A percentile compares a stretch with the other conserved stretches of the same genome.
phyloP scores from a whole-genome alignment of 2,329 filamentous ascomycete genomes.

The Calonectria hawksworthii region DNA sequence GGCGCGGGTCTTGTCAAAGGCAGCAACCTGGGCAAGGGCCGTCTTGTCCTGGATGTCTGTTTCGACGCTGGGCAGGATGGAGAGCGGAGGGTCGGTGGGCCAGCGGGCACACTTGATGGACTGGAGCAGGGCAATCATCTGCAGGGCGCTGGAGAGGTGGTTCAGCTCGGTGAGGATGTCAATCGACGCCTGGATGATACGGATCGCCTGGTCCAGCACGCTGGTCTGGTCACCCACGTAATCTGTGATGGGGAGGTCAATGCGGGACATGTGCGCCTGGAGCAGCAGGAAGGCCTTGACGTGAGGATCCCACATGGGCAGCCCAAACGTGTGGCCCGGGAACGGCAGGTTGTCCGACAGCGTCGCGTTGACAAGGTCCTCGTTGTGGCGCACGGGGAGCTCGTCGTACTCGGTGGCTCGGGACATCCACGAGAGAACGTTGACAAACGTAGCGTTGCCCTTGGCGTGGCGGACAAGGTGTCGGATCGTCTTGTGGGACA shows the following conservation, averaged over 20 bases:
- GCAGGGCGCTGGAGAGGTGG: conserved; percentile 80
- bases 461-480: conserved; percentile 84
- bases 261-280: conserved; percentile 94
- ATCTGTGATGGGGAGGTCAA: conserved; percentile 94
- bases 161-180: conserved; percentile 95
- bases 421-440: conserved; percentile 93
- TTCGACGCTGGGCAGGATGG: conserved; percentile 83
- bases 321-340: conserved; percentile 69
- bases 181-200: conserved; percentile 95
- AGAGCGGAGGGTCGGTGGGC: conserved; percentile 84
- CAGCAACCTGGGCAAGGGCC: conserved; percentile 59
- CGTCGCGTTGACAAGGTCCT: conserved; percentile 96
- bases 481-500: conserved; percentile 94
- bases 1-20: conserved; percentile 52
- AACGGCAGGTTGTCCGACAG: conserved; percentile 85
- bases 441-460: conserved; percentile 80
- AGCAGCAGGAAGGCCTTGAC: conserved; percentile 95
- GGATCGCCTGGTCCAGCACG: conserved; percentile 95
- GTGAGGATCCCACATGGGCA: conserved; percentile 99
- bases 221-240: conserved; percentile 94
- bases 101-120: conserved; percentile 94
- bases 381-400: conserved; percentile 96
- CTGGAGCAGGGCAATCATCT: conserved; percentile 89
- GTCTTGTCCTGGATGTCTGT: conserved; percentile 58
- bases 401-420: conserved; percentile 97